Conservation (phyloP, 306 rosid species). For the Mimosa bimucronata region DNA sequence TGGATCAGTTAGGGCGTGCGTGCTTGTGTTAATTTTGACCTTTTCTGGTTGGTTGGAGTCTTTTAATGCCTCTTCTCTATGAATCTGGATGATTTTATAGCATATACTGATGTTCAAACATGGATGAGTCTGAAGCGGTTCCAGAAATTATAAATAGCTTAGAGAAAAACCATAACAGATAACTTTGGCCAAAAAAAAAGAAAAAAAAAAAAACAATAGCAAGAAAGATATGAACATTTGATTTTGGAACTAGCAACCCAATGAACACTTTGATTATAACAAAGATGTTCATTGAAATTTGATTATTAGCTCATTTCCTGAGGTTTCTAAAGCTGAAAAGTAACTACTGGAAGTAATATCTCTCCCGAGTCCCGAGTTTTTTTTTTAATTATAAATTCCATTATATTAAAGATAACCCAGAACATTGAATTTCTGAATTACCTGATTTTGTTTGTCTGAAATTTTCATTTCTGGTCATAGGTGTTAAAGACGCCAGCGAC, state of each 20-base stretch:
- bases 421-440: neutral
- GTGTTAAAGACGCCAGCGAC: conserved; percentile 79
- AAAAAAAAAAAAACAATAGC: too few species aligned
- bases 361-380: neutral
- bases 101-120: neutral
- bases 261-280: neutral
- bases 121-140: too few species aligned
- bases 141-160: too few species aligned
- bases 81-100: neutral
- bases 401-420: neutral
- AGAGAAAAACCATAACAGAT: too few species aligned
- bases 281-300: neutral
- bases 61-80: neutral
- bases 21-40: neutral
- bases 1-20: neutral
- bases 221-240: too few species aligned
- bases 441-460: conserved; percentile 13
- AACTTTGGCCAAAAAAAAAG: too few species aligned
- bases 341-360: neutral
- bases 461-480: conserved; percentile 33
- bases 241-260: neutral
- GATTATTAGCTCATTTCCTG: neutral
- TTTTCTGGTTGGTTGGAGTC: neutral
- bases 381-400: neutral
- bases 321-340: neutral